Evolutionary conservation across 2,329 filamentous ascomycete genomes (phyloP).

Genomic region (Cordyceps cateniannulata): DNA sequence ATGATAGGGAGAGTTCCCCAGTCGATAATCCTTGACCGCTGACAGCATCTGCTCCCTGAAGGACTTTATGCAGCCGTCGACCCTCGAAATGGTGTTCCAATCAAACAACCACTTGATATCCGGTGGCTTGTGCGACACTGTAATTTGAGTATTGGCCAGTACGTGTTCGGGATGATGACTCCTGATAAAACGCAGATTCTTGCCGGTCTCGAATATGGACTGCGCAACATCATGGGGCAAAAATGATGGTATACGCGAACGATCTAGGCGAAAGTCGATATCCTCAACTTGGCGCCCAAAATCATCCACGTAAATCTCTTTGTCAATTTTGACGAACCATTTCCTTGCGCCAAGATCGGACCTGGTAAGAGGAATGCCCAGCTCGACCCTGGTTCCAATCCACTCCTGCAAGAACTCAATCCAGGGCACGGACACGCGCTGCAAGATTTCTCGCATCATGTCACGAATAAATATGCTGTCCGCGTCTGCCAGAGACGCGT

Average conservation of each 20-base stretch:
- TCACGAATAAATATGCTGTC: constrained; percentile 54
- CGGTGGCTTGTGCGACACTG: constrained; percentile 45
- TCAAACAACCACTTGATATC: constrained; percentile 61
- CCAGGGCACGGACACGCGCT: constrained; percentile 58
- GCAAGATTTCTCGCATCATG: constrained; percentile 61
- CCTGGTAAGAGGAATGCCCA: constrained; percentile 47
- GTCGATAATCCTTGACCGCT: constrained; percentile 16
- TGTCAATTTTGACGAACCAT: constrained; percentile 55
- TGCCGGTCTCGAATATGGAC: constrained; percentile 72
- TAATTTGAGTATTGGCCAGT: constrained; percentile 47
- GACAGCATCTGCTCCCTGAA: constrained; percentile 26
- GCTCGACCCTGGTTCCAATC: constrained; percentile 62
- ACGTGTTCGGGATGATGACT: constrained; percentile 66
- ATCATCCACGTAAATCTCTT: constrained; percentile 50
- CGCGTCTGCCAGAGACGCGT: constrained; percentile 58
- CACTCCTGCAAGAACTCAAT: constrained; percentile 63
- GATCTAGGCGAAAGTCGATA: constrained; percentile 56
- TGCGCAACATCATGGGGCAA: constrained; percentile 62
- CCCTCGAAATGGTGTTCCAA: constrained; percentile 60
- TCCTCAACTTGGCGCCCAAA: constrained; percentile 51
- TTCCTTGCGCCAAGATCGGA: constrained; percentile 37
- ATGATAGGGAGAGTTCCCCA: background rate
- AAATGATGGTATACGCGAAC: constrained; percentile 63
- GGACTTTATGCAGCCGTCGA: constrained; percentile 53
- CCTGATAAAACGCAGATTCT: constrained; percentile 67